Evolutionary conservation across 2,329 filamentous ascomycete genomes (phyloP).

Genomic region (Lasiodiplodia theobromae): DNA sequence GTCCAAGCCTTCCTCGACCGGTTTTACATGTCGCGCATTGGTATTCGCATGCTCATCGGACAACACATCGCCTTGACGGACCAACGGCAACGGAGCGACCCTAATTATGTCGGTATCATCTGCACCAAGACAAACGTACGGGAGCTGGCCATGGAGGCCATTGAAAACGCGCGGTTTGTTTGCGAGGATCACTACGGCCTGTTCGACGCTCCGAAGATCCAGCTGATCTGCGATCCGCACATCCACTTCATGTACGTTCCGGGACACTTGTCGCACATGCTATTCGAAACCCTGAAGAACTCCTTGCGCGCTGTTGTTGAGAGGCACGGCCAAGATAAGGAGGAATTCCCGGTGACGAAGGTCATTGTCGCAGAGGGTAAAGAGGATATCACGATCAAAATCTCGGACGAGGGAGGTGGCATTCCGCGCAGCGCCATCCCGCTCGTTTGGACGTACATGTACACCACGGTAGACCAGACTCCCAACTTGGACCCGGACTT

Average conservation of each 20-base stretch:
- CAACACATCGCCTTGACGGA: slow-evolving; percentile 98
- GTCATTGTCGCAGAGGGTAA: slow-evolving; percentile 97
- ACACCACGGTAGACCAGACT: slow-evolving; percentile 96
- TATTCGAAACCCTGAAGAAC: slow-evolving; percentile 99
- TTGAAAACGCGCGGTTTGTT: slow-evolving; percentile 98
- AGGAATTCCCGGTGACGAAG: slow-evolving; percentile 95
- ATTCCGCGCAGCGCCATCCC: slow-evolving; percentile 93
- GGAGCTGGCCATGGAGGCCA: slow-evolving; percentile 94
- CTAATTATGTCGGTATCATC: slow-evolving; percentile 96
- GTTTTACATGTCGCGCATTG: slow-evolving; percentile 99
- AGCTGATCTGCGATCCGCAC: slow-evolving; percentile 92
- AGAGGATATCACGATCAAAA: slow-evolving; percentile 99
- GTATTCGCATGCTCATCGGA: slow-evolving; percentile 98
- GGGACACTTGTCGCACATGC: slow-evolving; percentile 98
- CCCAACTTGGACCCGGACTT: slow-evolving; percentile 96
- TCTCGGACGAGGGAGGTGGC: slow-evolving; percentile 94
- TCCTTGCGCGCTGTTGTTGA: slow-evolving; percentile 96
- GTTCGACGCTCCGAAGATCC: slow-evolving; percentile 95
- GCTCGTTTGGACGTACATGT: slow-evolving; percentile 99
- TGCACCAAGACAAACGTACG: slow-evolving; percentile 98
- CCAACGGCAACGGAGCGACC: slow-evolving; percentile 86
- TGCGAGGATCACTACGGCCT: slow-evolving; percentile 98
- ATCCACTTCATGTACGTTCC: slow-evolving; percentile 99
- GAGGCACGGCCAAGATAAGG: slow-evolving; percentile 90
- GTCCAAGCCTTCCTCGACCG: slow-evolving; percentile 98